Evolutionary conservation across 2,329 filamentous ascomycete species (phyloP), one percentile per base, ranked within the genome.

Genomic region (Colletotrichum orchidophilum): DNA sequence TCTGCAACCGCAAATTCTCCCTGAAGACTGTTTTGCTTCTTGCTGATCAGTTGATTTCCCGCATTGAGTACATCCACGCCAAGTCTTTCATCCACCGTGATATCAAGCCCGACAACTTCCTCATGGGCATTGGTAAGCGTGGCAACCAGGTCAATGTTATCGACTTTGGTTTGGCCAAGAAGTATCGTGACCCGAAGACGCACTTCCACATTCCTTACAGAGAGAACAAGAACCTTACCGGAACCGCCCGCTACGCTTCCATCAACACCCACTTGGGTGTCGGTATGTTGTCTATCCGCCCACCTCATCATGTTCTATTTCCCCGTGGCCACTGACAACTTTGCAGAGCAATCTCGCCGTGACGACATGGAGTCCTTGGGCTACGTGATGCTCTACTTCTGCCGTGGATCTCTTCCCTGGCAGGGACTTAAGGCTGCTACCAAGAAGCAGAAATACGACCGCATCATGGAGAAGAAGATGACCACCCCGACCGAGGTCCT

Each of bases 401-500:
- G 96, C 89, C 96, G 96, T 84, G 96, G 96, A 74, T 98, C 95
- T 75, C 94, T 99, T 69, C 96, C 96, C 73, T 99, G 96, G 96
- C 96, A 99, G 87, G 96, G 96, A 68, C 89, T 98, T 66, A 98
- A 98, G 91, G 96, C 96, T 86, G 96, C 96, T 77, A 98, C 95
- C 76, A 98, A 98, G 92, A 98, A 98, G 92, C 96, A 98, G 87
- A 99, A 99, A 88, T 98, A 99, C 82, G 96, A 99, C 86, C 92
- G 96, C 75, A 99, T 99, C 86, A 98, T 98, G 96, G 96, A 99
- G 90, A 99, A 99, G 92, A 99, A 99, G 94, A 98, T 98, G 96
- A 99, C 96, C 15, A 99, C 96, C 3, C 95, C 96, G 9, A 98
- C 96, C 77, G 96, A 99, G 85, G 95, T 98, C 59, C 94, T 99